phyloP scores from a whole-genome alignment of 2,329 filamentous ascomycete genomes.

The Dichotomopilus funicola region DNA sequence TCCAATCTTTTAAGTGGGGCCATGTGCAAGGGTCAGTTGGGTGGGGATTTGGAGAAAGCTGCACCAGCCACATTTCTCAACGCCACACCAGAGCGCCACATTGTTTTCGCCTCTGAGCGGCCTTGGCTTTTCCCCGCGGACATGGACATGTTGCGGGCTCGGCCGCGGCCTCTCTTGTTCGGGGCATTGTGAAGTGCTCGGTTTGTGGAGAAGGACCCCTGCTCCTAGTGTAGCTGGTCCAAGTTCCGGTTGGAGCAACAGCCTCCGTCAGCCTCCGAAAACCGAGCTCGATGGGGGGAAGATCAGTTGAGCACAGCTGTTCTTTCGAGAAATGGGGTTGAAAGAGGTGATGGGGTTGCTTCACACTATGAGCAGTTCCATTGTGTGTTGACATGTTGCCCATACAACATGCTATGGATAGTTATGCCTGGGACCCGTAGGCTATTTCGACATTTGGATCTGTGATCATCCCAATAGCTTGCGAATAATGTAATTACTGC shows the following conservation, averaged over 20 bases:
- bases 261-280: conserved; percentile 6
- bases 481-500: too few relatives aligned
- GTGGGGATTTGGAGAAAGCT: neutral
- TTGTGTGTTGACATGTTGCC: neutral
- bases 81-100: neutral
- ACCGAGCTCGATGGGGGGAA: neutral
- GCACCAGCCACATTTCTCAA: neutral
- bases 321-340: neutral
- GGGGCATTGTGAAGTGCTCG: too few relatives aligned
- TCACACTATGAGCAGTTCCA: neutral
- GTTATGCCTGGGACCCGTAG: too few relatives aligned
- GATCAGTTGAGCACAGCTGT: conserved; percentile 12
- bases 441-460: too few relatives aligned
- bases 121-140: too few relatives aligned
- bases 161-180: too few relatives aligned
- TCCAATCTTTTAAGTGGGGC: neutral
- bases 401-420: too few relatives aligned
- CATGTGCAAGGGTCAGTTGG: neutral
- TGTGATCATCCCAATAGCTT: too few relatives aligned
- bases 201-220: conserved; percentile 4
- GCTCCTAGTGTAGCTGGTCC: neutral
- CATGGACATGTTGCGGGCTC: too few relatives aligned
- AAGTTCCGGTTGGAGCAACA: conserved; percentile 13
- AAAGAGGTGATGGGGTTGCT: too few relatives aligned
- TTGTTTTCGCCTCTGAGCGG: neutral